Conservation (phyloP, 768 basidiomycete genomes). For the Fistulinella prunicolor region DNA sequence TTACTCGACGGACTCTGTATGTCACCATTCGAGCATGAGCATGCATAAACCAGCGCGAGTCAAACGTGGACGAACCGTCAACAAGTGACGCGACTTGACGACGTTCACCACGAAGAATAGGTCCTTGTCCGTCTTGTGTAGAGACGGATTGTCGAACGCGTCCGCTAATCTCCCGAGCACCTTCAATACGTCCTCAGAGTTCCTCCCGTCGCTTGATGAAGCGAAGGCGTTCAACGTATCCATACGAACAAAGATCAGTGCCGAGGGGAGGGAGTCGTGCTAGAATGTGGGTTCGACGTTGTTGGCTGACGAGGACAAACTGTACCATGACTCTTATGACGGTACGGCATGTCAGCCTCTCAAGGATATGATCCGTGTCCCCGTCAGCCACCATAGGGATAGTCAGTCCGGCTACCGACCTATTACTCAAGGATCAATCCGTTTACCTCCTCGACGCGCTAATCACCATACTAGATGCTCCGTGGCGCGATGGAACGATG, state of each 20-base stretch:
- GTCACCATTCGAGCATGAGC: too few species aligned
- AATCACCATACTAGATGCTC: background rate
- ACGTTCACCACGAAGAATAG: constrained; percentile 20
- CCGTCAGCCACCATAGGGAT: constrained; percentile 9
- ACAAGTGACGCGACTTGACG: constrained; percentile 21
- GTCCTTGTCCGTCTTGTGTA: constrained; percentile 18
- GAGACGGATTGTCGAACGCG: constrained; percentile 27
- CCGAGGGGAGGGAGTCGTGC: too few species aligned
- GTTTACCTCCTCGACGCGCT: background rate
- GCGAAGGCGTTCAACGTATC: background rate
- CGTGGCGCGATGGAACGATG: too few species aligned
- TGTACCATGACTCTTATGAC: background rate
- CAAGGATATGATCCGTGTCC: background rate
- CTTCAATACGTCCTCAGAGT: constrained; percentile 18
- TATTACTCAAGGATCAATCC: too few species aligned
- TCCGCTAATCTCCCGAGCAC: constrained; percentile 29
- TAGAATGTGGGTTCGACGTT: background rate
- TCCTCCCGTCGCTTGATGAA: background rate
- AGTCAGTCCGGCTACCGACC: background rate
- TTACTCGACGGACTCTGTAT: too few species aligned
- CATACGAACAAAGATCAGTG: too few species aligned
- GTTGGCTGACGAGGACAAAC: constrained; percentile 7
- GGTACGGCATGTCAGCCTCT: constrained; percentile 18
- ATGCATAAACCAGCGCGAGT: background rate
- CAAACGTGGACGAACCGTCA: constrained; percentile 15